Evolutionary conservation across 805 yeast species (phyloP).

Genomic region (Kuraishia floccosa): DNA sequence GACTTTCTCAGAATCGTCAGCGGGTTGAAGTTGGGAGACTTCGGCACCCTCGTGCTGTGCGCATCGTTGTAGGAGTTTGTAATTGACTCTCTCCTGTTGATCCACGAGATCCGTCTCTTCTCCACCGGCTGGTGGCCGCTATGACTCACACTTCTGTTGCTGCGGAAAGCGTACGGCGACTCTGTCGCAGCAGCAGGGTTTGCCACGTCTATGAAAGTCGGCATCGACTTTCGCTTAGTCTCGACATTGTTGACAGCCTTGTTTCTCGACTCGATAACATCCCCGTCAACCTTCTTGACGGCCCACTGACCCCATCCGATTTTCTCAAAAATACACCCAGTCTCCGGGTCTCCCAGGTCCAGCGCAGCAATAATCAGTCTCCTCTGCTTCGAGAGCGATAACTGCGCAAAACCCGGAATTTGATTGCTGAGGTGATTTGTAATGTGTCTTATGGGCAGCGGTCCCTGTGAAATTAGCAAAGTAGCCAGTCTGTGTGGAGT

Average conservation of each 20-base stretch:
- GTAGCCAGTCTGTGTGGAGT: conserved; percentile 71
- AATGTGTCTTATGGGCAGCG: conserved; percentile 82
- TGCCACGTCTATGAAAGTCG: too few species aligned
- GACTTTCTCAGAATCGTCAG: conserved; percentile 14
- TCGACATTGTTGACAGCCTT: not conserved
- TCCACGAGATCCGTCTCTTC: conserved; percentile 7
- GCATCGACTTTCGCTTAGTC: too few species aligned
- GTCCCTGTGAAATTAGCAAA: conserved; percentile 64
- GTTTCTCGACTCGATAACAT: conserved; percentile 1
- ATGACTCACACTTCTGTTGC: too few species aligned
- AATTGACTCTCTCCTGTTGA: conserved; percentile 37
- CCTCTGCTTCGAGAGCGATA: conserved; percentile 81
- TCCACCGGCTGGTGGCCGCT: not conserved
- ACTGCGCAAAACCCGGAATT: conserved; percentile 67
- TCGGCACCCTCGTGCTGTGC: conserved; percentile 35
- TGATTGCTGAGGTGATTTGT: conserved; percentile 67
- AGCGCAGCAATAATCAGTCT: conserved; percentile 83
- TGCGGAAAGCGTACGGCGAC: too few species aligned
- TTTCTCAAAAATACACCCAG: conserved; percentile 70
- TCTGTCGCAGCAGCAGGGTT: too few species aligned
- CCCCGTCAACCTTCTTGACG: conserved; percentile 23
- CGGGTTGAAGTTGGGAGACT: conserved; percentile 19
- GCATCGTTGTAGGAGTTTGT: conserved; percentile 30
- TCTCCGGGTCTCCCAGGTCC: conserved; percentile 55
- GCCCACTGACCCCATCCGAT: conserved; percentile 99